These are phyloP conservation scores for Termitomyces sp. DNA, from an alignment of 768 basidiomycete genomes.

Conservation along the genomic window DNA sequence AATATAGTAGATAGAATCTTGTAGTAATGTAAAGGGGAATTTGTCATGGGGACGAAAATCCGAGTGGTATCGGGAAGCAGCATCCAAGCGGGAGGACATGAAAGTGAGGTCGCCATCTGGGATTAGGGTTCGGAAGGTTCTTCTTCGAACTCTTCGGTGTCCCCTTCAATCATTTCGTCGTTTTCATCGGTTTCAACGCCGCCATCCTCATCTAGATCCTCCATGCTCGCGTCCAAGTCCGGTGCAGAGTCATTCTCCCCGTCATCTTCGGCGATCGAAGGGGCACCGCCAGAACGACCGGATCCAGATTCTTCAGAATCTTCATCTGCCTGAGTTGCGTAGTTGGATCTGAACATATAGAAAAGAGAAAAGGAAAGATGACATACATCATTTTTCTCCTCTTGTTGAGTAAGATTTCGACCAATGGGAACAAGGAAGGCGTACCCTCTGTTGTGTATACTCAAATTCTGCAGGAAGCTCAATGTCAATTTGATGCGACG, in stretches of 20 bases:
- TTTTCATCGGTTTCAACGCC: constrained; percentile 45
- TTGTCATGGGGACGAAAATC: no score
- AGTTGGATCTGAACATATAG: not conserved
- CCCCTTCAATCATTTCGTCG: constrained; percentile 41
- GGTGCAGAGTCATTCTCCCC: constrained; percentile 49
- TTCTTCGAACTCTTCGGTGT: constrained; percentile 55
- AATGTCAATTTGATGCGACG: constrained; percentile 9
- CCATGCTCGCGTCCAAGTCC: constrained; percentile 66
- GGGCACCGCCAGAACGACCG: constrained; percentile 38
- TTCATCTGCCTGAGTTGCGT: constrained; percentile 40
- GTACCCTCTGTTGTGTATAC: constrained; percentile 65
- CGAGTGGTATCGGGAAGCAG: not conserved
- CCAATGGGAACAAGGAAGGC: constrained; percentile 74
- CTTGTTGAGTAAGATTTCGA: constrained; percentile 67
- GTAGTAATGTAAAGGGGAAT: constrained; percentile 8
- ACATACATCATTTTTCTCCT: constrained; percentile 82
- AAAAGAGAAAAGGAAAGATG: not conserved
- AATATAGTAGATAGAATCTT: constrained; percentile 12
- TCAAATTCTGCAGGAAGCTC: constrained; percentile 42
- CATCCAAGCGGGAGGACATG: not conserved
- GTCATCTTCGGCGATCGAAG: constrained; percentile 45
- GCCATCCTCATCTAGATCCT: constrained; percentile 50
- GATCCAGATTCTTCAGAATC: constrained; percentile 49
- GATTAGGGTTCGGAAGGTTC: constrained; percentile 36
- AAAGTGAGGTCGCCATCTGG: not conserved